Conservation (phyloP, 2,329 filamentous ascomycete species). For the Arachnomyces sp. region DNA sequence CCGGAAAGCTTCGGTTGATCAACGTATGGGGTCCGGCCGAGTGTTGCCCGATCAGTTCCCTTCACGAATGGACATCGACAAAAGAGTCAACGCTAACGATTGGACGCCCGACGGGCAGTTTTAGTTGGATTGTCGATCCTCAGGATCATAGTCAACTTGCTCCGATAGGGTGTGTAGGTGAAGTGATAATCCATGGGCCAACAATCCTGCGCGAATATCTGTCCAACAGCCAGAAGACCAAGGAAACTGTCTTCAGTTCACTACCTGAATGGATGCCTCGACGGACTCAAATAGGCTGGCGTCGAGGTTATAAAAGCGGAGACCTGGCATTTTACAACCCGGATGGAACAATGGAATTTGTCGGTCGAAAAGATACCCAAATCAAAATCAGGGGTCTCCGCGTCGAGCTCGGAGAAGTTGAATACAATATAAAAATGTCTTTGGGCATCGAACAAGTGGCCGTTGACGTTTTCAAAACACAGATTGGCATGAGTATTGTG, state of each 20-base stretch:
- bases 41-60: slow-evolving; percentile 33
- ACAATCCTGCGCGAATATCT: slow-evolving; percentile 22
- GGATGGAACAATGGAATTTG: slow-evolving; percentile 13
- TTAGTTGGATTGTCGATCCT: slow-evolving; percentile 21
- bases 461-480: no score
- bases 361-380: slow-evolving; percentile 10
- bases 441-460: no score
- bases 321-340: slow-evolving; percentile 12
- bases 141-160: slow-evolving; percentile 16
- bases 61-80: slow-evolving; percentile 15
- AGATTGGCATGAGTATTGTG: no score
- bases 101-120: slow-evolving; percentile 9
- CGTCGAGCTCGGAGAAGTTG: slow-evolving; percentile 39
- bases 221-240: slow-evolving; percentile 17
- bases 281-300: slow-evolving; percentile 1
- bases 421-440: slow-evolving; percentile 11
- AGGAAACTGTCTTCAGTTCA: slow-evolving; percentile 16
- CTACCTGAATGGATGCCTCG: slow-evolving; percentile 14
- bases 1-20: slow-evolving; percentile 33
- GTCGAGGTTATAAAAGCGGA: slow-evolving; percentile 12
- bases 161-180: slow-evolving; percentile 26
- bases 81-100: slow-evolving; percentile 14
- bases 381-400: slow-evolving; percentile 12
- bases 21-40: slow-evolving; percentile 32
- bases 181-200: slow-evolving; percentile 34